phyloP scores from a whole-genome alignment of 1,139 yeast genomes.

The Candida sp. region DNA sequence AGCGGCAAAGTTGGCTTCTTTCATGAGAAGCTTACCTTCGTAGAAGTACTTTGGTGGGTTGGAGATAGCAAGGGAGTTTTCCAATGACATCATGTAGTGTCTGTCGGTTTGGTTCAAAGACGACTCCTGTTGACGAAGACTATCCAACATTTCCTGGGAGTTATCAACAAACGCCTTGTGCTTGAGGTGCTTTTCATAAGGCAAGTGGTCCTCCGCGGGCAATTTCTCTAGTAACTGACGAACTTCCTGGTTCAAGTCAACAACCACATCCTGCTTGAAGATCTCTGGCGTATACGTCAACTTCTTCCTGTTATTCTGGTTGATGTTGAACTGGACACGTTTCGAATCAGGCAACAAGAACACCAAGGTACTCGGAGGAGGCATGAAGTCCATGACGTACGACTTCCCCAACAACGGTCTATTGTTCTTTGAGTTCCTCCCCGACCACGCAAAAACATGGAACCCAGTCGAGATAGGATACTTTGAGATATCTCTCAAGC shows the following conservation, averaged over 20 bases:
- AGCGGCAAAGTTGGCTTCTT: slow-evolving; percentile 27
- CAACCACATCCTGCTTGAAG: slow-evolving; percentile 4
- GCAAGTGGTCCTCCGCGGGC: neutral
- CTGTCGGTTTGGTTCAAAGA: slow-evolving; percentile 14
- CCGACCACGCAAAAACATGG: slow-evolving; percentile 38
- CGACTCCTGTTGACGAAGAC: slow-evolving; percentile 8
- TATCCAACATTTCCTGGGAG: slow-evolving; percentile 17
- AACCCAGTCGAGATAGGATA: slow-evolving; percentile 32
- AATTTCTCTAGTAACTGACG: slow-evolving; percentile 7
- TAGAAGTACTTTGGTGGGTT: slow-evolving; percentile 49
- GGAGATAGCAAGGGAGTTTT: slow-evolving; percentile 10
- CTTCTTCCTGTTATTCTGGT: slow-evolving; percentile 17
- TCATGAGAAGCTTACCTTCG: slow-evolving; percentile 49
- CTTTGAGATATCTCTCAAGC: slow-evolving; percentile 10
- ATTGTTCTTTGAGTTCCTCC: slow-evolving; percentile 29
- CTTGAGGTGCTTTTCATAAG: slow-evolving; percentile 16
- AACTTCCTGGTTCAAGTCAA: slow-evolving; percentile 11
- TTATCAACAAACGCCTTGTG: slow-evolving; percentile 26
- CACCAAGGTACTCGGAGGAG: slow-evolving; percentile 41
- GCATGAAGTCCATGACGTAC: slow-evolving; percentile 48
- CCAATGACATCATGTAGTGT: slow-evolving; percentile 17
- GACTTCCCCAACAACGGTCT: slow-evolving; percentile 40
- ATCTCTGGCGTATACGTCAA: slow-evolving; percentile 16
- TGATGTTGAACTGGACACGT: slow-evolving; percentile 20
- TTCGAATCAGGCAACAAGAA: slow-evolving; percentile 29